A percentile compares a stretch with the other conserved stretches of the same genome.
These are phyloP conservation scores for Carex pumila DNA, from an alignment of 176 grass and related monocot genomes.

Conservation along the genomic window DNA sequence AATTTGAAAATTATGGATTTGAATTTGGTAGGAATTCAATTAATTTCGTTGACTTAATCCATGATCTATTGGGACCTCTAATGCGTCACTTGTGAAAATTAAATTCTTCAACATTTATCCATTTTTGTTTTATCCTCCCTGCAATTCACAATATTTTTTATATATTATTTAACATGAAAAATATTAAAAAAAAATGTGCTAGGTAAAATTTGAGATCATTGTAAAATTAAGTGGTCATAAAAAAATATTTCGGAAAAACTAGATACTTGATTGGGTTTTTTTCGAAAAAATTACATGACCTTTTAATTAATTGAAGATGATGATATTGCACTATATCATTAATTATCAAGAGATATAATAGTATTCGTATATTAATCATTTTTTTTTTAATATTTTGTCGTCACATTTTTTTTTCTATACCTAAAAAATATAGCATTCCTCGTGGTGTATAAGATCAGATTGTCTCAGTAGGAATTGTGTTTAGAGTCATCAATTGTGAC, in stretches of 20 bases:
- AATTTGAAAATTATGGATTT: conserved; percentile 13
- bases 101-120: background rate
- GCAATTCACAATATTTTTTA: too few relatives aligned
- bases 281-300: background rate
- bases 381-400: too few relatives aligned
- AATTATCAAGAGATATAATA: background rate
- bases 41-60: background rate
- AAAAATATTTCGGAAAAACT: background rate
- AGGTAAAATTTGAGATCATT: background rate
- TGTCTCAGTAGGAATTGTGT: too few relatives aligned
- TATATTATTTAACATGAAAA: background rate
- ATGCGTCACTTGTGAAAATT: background rate
- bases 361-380: background rate
- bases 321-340: background rate
- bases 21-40: conserved; percentile 20
- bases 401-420: too few relatives aligned
- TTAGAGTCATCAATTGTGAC: too few relatives aligned
- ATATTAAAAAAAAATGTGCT: background rate
- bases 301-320: background rate
- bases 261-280: background rate
- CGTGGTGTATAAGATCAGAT: too few relatives aligned
- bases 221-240: background rate
- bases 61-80: background rate
- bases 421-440: too few relatives aligned
- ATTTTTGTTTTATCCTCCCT: background rate